Conservation (phyloP, 768 basidiomycete species). For the Lyophyllum decastes region DNA sequence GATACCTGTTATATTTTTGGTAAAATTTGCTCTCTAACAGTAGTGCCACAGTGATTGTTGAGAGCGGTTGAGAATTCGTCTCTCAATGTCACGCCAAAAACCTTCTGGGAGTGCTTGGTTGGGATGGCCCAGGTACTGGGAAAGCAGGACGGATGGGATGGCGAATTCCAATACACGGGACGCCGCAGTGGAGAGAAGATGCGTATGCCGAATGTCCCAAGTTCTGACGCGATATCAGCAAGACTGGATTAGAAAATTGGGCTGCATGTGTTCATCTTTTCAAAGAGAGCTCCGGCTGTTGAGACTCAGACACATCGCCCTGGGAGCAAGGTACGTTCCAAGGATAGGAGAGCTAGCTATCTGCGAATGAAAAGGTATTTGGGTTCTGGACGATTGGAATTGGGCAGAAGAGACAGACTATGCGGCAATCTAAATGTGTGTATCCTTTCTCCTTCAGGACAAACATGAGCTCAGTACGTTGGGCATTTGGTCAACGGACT, state of each 20-base stretch:
- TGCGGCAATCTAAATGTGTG: background rate
- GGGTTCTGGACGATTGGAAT: too few species aligned
- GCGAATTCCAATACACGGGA: background rate
- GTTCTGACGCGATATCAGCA: too few species aligned
- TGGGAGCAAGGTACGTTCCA: too few species aligned
- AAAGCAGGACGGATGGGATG: slow-evolving; percentile 11
- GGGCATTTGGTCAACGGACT: background rate
- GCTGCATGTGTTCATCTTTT: too few species aligned
- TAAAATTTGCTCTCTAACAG: too few species aligned
- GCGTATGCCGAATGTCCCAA: background rate
- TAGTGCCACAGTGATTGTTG: slow-evolving; percentile 77
- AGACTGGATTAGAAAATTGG: too few species aligned
- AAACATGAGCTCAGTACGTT: background rate
- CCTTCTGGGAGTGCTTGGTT: slow-evolving; percentile 61
- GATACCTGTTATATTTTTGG: too few species aligned
- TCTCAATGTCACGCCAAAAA: slow-evolving; percentile 78
- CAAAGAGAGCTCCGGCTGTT: too few species aligned
- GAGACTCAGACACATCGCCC: too few species aligned
- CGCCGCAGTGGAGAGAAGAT: background rate
- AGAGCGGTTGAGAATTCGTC: slow-evolving; percentile 86
- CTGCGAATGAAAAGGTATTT: too few species aligned
- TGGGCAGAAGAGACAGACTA: background rate
- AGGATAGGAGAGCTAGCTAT: background rate
- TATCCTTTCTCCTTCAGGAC: background rate
- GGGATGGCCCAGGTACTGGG: slow-evolving; percentile 48